Percentiles rank a stretch among this genome's conserved stretches.
Conservation (phyloP, 306 rosid species). For the Casuarina cunninghamiana region DNA sequence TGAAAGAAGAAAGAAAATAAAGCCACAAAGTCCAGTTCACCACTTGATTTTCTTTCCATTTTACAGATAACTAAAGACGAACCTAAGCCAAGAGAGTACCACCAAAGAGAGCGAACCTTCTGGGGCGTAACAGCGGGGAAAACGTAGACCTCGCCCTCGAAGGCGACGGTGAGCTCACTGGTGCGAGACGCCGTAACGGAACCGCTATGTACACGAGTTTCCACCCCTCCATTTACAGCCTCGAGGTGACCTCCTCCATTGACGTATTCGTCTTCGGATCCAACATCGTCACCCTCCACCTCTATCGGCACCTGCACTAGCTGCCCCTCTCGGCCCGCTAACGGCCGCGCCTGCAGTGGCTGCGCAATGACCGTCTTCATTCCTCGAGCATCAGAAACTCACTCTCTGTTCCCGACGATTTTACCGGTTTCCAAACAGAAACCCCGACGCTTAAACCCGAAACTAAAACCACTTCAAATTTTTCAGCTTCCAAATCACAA, state of each 20-base stretch:
- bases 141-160: conserved; percentile 74
- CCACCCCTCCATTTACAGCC: conserved; percentile 31
- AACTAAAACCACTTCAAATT: neutral
- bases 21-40: neutral
- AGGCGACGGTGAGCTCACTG: conserved; percentile 70
- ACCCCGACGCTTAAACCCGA: neutral
- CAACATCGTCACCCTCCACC: conserved; percentile 27
- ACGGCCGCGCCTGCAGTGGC: conserved; percentile 12
- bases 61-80: neutral
- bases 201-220: conserved; percentile 17
- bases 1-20: neutral
- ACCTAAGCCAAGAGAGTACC: neutral
- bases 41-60: neutral
- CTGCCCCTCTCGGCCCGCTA: neutral
- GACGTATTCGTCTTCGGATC: conserved; percentile 9
- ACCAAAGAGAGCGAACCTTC: conserved; percentile 40
- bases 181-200: conserved; percentile 34
- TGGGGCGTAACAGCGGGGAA: conserved; percentile 69
- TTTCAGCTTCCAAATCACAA: neutral
- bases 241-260: conserved; percentile 27
- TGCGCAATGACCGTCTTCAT: conserved; percentile 12
- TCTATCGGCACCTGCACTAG: conserved; percentile 17
- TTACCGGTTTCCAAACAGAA: neutral
- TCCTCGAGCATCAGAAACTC: neutral
- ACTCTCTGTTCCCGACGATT: neutral